These are phyloP conservation scores for Sclerotinia sclerotiorum DNA, from an alignment of 2,329 filamentous ascomycete genomes.

Conservation along the genomic window DNA sequence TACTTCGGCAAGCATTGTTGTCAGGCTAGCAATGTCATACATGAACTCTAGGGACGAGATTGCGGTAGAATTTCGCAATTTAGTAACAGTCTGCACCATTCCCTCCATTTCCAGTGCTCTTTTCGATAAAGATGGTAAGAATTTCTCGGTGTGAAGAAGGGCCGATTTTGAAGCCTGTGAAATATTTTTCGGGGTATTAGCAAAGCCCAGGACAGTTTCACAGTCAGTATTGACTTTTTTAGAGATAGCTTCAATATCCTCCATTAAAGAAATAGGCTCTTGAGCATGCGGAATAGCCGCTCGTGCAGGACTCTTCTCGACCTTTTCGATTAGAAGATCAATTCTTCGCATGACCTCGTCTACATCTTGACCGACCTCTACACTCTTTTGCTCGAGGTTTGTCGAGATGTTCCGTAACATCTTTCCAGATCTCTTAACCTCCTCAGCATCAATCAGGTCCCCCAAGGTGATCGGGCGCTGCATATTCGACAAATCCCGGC, in stretches of 20 bases:
- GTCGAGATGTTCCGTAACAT: constrained; percentile 59
- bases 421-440: constrained; percentile 69
- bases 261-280: constrained; percentile 67
- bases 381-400: constrained; percentile 59
- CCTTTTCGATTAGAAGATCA: constrained; percentile 59
- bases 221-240: constrained; percentile 87
- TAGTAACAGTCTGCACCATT: constrained; percentile 57
- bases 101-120: constrained; percentile 61
- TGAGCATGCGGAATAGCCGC: constrained; percentile 58
- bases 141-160: constrained; percentile 60
- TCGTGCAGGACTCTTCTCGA: constrained; percentile 58
- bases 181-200: constrained; percentile 64
- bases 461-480: constrained; percentile 60
- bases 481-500: constrained; percentile 46
- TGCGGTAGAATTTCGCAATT: constrained; percentile 67
- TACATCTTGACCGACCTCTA: constrained; percentile 61
- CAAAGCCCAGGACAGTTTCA: constrained; percentile 69
- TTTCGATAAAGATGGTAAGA: constrained; percentile 58
- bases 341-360: constrained; percentile 61
- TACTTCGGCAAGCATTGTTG: constrained; percentile 69
- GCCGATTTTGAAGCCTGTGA: constrained; percentile 64
- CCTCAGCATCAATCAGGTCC: constrained; percentile 73
- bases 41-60: constrained; percentile 70
- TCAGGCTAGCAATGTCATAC: constrained; percentile 78
- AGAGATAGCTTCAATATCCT: constrained; percentile 82